Evolutionary conservation across 176 grass and related monocot genomes (phyloP).

Genomic region (Stipa capillata): DNA sequence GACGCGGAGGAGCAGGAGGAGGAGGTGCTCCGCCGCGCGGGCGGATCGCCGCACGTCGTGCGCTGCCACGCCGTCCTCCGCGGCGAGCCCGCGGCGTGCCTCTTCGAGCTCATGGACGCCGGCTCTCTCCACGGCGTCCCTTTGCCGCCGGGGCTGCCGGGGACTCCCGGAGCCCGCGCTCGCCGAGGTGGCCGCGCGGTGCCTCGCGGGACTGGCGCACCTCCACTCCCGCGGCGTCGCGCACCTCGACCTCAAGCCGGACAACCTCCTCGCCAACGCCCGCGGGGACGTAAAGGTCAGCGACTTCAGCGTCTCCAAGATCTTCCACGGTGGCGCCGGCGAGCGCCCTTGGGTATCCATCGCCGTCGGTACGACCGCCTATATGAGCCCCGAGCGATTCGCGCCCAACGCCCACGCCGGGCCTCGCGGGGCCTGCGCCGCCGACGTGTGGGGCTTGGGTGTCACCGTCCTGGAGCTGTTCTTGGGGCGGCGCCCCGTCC

Average conservation of each 20-base stretch:
- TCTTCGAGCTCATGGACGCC: constrained; percentile 34
- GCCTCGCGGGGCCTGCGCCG: constrained; percentile 13
- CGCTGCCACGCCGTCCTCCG: constrained; percentile 28
- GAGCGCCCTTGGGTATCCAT: neutral
- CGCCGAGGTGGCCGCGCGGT: constrained; percentile 25
- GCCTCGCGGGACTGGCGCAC: constrained; percentile 6
- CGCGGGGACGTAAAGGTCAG: constrained; percentile 21
- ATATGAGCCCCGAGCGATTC: constrained; percentile 44
- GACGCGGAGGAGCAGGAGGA: neutral
- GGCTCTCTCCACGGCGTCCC: neutral
- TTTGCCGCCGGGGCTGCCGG: neutral
- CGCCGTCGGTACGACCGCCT: neutral
- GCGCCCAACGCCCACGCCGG: neutral
- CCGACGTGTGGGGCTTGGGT: constrained; percentile 36
- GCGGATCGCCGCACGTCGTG: constrained; percentile 12
- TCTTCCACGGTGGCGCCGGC: neutral
- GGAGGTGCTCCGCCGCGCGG: constrained; percentile 5
- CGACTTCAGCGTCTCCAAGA: neutral
- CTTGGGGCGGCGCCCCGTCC: neutral
- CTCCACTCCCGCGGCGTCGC: constrained; percentile 25
- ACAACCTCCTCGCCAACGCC: constrained; percentile 23
- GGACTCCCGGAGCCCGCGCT: constrained; percentile 23
- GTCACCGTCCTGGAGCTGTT: constrained; percentile 22
- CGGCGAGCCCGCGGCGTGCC: neutral
- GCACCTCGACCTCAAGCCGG: constrained; percentile 33